Base-by-base conservation (phyloP, 2,329 filamentous ascomycete genomes). In the Tympanopsis confertula region DNA sequence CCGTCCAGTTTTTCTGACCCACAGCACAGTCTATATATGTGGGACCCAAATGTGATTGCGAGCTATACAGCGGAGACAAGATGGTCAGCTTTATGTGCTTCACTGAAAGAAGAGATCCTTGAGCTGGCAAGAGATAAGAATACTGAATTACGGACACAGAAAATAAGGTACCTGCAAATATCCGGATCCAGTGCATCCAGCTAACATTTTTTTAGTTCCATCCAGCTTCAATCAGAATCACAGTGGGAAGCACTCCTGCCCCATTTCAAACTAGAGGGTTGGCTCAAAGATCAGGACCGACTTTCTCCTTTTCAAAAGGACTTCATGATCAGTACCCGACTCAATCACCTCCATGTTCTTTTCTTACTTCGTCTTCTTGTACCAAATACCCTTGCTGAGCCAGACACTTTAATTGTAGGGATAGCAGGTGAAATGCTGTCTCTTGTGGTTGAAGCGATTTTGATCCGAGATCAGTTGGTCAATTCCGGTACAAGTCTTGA, bases 401-500 rank as follows among this genome's bases (percentile, higher is more conserved):
- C 52, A 13, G 46, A 48, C 22, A 42, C 40, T 4, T 38, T 42
- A 12, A 43, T 57, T 5, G 36, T 56, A 15, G 39, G 39, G 5
- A 44, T 55, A 2, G 46, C 54, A 1, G 44, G 44, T 2, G 40
- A 50, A 14, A 57, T 57, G 40, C 46, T 58, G 4, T 43, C 42
- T 4, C 35, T 57, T 1, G 48, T 52, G 2, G 48, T 50, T 5
- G 50, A 58, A 36, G 45, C 49, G 3, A 45, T 55, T 3, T 35
- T 58, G 3, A 42, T 52, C 3, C 45, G 48, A 33, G 46, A 53
- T n/a, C 43, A 45, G 1, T 39, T 57, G 3, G 52, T 45, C 3
- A 57, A 58, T 24, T 57, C 55, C 1, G 55, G 55, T 5, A 57
- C 50, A 4, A 44, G 46, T 4, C 44, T 56, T 18, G 44, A 51